Evolutionary conservation across 1,284 basidiomycete species (phyloP), one percentile per base, ranked within the genome.

Genomic region (Cryptococcus jaspeensis): DNA sequence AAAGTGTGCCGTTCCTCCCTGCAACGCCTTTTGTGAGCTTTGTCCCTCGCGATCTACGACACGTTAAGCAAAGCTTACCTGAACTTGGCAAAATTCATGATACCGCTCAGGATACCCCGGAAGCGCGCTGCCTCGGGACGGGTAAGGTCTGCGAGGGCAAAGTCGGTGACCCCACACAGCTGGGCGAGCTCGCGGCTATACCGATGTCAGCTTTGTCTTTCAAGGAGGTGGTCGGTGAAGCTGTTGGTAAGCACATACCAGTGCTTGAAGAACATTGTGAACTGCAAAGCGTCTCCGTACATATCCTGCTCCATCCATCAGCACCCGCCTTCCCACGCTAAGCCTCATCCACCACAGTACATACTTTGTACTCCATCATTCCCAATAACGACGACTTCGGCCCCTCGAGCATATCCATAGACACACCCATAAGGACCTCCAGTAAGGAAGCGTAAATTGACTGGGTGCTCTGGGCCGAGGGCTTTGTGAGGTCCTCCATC

Each of bases 11-110:
- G 53, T 43, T 71, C 68, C 16, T 76, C 73, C 25, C 74, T 64
- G 46, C 13, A 12, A 41, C 13, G 32, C 13, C 25, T 18, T 50
- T 9, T 7, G 44, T 54, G 37, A 61, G 50, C 42, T 13, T 37
- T 20, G 18, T 43, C 39, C 12, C 35, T 38, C 13, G 7, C 32
- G 32, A n/a, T 28, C 23, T 50, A 20, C n/a, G 13, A 12, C 28
- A 25, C 16, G 36, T 35, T 48, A 7, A 22, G n/a, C 16, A 39
- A 44, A 32, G 62, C 71, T 37, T 52, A 65, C 28, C 85, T 86
- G 73, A 94, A 95, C 75, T 91, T 91, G 72, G 91, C 84, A 74
- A 93, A 92, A 77, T 96, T 96, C 80, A 94, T 87, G 61, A 96
- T 87, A 0, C 88, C 92, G 40, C 89, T 90, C 56, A 96, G 81